Evolutionary conservation across 768 basidiomycete genomes (phyloP), one percentile per base, ranked within the genome.

Genomic region (Collybia nuda): DNA sequence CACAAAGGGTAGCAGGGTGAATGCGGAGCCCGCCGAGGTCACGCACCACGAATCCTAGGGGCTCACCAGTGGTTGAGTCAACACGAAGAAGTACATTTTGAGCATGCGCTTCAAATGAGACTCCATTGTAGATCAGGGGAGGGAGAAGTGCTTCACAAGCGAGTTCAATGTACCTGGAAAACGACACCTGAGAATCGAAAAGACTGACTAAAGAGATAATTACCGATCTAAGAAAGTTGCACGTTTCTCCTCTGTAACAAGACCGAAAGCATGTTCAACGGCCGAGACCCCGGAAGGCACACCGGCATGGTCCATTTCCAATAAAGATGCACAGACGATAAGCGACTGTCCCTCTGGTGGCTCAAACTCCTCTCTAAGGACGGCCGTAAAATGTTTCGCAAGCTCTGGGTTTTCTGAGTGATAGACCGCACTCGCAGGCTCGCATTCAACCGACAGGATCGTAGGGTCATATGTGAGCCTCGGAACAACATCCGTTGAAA

Each of bases 41-140:
- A 28, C 82, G 78, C 48, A 81, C 57, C 24, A 82, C 71, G 58
- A 84, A 81, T 15, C 80, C 80, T 15, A 68, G 63, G 7, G 75
- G 66, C 44, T 69, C 68, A 26, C 74, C 71, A 1, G 77, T 76
- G 11, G 60, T 47, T 2, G 60, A 53, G 51, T 79, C 70, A 48
- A 80, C 72, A 18, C 80, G 77, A 32, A 72, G 70, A 6, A 81
- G 72, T 15, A 77, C 69, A 56, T 82, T 84, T 52, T 84, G 82
- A 1, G 80, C 79, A 59, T 84, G 82, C 8, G 80, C 82, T 63
- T 84, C 82, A 45, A 84, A 81, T 6, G 77, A 76, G n/a, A 82
- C 76, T 3, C 81, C 81, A 44, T 84, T 80, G 37, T 75, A 49
- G 12, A 84, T 62, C 35, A 81, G 61, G 4, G 79, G 71, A 9